A percentile compares a stretch with the other conserved stretches of the same genome.
Conservation (phyloP, 2,329 filamentous ascomycete genomes). For the Alternaria triticimaculans region DNA sequence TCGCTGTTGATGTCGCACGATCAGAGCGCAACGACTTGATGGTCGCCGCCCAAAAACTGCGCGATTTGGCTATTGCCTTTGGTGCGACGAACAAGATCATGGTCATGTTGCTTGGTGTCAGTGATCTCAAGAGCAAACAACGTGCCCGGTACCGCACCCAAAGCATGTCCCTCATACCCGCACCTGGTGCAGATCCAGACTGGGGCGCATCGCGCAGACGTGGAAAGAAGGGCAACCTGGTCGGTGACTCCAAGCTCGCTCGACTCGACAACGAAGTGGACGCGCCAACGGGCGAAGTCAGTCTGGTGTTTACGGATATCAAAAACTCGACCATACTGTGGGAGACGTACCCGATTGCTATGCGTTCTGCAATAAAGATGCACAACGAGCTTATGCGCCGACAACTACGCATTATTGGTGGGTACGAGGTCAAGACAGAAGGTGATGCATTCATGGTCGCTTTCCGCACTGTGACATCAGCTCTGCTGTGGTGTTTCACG, state of each 20-base stretch:
- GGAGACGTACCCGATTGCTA: slow-evolving; percentile 93
- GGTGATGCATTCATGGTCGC: slow-evolving; percentile 99
- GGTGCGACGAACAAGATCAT: slow-evolving; percentile 94
- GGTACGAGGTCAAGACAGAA: slow-evolving; percentile 99
- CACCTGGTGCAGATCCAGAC: slow-evolving; percentile 73
- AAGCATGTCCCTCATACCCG: slow-evolving; percentile 82
- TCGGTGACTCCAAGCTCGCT: slow-evolving; percentile 85
- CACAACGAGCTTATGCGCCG: slow-evolving; percentile 97
- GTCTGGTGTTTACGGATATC: slow-evolving; percentile 98
- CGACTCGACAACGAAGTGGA: slow-evolving; percentile 89
- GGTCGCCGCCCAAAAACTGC: slow-evolving; percentile 91
- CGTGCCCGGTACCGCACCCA: slow-evolving; percentile 76
- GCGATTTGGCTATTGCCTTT: slow-evolving; percentile 94
- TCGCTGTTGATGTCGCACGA: slow-evolving; percentile 89
- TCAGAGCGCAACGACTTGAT: slow-evolving; percentile 89
- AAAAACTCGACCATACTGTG: slow-evolving; percentile 96
- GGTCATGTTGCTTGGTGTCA: slow-evolving; percentile 97
- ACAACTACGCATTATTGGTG: slow-evolving; percentile 89
- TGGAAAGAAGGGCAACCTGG: slow-evolving; percentile 65
- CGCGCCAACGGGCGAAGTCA: slow-evolving; percentile 86
- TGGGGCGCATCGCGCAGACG: slow-evolving; percentile 66
- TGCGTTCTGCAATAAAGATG: slow-evolving; percentile 95
- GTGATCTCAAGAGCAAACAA: slow-evolving; percentile 86
- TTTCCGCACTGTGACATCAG: slow-evolving; percentile 93
- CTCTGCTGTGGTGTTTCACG: slow-evolving; percentile 93